Conservation (phyloP, 2,329 filamentous ascomycete species). For the Microascus cirrosus region DNA sequence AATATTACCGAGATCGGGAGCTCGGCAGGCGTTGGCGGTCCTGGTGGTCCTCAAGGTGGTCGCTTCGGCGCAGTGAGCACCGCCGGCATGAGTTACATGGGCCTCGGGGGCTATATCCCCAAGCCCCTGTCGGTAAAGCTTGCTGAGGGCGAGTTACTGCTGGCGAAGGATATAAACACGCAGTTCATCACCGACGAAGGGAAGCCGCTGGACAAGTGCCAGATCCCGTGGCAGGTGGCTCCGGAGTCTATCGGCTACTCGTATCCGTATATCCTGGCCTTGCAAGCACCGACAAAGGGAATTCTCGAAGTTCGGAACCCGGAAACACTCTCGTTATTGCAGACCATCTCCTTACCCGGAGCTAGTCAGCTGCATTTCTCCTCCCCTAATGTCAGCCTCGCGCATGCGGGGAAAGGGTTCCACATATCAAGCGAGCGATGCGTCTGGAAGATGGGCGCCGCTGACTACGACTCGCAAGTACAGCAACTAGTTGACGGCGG, state of each 20-base stretch:
- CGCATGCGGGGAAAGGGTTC: constrained; percentile 92
- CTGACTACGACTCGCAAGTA: constrained; percentile 84
- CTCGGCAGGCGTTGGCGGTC: constrained; percentile 58
- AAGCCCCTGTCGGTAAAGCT: constrained; percentile 80
- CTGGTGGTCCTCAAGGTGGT: constrained; percentile 49
- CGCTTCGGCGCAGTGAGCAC: constrained; percentile 76
- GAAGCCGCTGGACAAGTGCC: constrained; percentile 68
- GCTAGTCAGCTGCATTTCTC: constrained; percentile 83
- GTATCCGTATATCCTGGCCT: constrained; percentile 85
- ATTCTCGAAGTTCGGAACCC: constrained; percentile 86
- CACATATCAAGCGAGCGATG: constrained; percentile 82
- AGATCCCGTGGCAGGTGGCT: constrained; percentile 84
- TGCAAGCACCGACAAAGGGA: constrained; percentile 76
- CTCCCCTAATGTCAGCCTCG: constrained; percentile 84
- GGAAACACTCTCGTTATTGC: constrained; percentile 78
- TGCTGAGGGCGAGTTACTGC: constrained; percentile 69
- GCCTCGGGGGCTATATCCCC: constrained; percentile 81
- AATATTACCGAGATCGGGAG: constrained; percentile 69
- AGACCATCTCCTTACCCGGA: constrained; percentile 71
- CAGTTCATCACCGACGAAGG: constrained; percentile 81
- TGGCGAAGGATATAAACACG: constrained; percentile 98
- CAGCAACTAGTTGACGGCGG: constrained; percentile 64
- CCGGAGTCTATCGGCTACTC: constrained; percentile 92
- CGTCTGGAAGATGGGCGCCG: constrained; percentile 92
- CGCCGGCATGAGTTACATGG: constrained; percentile 93